Conservation (phyloP, 768 basidiomycete genomes). For the Russula sp. region DNA sequence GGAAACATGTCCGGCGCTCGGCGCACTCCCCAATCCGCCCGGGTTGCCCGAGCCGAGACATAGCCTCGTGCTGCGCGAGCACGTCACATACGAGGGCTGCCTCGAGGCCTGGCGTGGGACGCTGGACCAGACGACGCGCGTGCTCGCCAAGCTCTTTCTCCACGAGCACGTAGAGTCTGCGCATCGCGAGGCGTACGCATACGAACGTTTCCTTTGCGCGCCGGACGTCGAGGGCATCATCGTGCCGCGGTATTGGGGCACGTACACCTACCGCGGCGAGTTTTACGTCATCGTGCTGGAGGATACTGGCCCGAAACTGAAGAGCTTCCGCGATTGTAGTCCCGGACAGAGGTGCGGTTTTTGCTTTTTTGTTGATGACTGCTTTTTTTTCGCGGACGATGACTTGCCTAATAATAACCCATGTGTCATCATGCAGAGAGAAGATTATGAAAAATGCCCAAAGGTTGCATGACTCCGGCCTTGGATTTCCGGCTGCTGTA, state of each 20-base stretch:
- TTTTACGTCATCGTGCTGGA: conserved; percentile 12
- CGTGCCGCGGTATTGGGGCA: conserved; percentile 11
- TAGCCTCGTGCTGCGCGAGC: conserved; percentile 6
- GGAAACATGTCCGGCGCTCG: background rate
- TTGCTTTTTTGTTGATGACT: too few species aligned
- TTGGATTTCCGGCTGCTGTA: conserved; percentile 3
- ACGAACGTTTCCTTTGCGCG: conserved; percentile 3
- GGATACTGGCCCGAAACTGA: conserved; percentile 8
- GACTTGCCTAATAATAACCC: too few species aligned
- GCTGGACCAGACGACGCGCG: background rate
- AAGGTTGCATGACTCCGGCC: background rate
- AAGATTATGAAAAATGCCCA: background rate
- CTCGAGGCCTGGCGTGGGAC: conserved; percentile 15
- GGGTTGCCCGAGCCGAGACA: background rate
- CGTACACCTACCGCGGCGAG: conserved; percentile 13
- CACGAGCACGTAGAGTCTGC: conserved; percentile 11
- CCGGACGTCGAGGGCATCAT: conserved; percentile 1
- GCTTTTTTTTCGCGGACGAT: too few species aligned
- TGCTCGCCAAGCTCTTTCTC: conserved; percentile 14
- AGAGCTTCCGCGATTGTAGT: conserved; percentile 2
- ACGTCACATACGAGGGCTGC: conserved; percentile 6
- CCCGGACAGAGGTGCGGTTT: background rate
- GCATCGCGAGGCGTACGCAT: conserved; percentile 6
- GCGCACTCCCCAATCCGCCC: conserved; percentile 5
- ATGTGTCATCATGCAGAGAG: background rate